Conservation (phyloP, 495 filamentous ascomycete genomes). For the Penicillium robsamsonii region DNA sequence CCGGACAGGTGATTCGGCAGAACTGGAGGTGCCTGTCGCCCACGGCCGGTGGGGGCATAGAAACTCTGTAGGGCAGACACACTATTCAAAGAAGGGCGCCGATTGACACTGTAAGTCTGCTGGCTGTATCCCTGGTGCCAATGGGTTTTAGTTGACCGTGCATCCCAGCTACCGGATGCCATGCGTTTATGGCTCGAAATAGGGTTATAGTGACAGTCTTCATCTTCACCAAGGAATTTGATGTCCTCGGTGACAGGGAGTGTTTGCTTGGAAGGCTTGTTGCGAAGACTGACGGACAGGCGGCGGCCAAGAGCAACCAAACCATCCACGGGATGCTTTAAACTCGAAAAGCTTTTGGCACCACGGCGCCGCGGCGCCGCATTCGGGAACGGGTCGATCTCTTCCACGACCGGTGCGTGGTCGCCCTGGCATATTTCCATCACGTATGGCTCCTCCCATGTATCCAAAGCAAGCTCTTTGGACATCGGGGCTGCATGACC, state of each 20-base stretch:
- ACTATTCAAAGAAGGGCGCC: constrained; percentile 40
- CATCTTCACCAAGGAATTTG: constrained; percentile 9
- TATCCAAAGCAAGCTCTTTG: constrained; percentile 22
- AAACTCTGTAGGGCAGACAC: constrained; percentile 41
- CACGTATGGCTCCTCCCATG: constrained; percentile 32
- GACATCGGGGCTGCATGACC: constrained; percentile 24
- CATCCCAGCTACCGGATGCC: constrained; percentile 24
- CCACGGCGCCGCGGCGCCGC: constrained; percentile 37
- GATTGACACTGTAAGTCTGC: constrained; percentile 35
- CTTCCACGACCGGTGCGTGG: constrained; percentile 35
- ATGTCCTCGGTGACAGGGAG: constrained; percentile 14
- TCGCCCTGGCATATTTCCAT: constrained; percentile 29
- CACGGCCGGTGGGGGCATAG: constrained; percentile 39
- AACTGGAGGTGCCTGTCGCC: constrained; percentile 38
- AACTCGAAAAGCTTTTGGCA: constrained; percentile 47
- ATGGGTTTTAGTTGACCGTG: constrained; percentile 11
- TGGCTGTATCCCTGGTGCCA: constrained; percentile 26
- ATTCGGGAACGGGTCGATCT: constrained; percentile 37
- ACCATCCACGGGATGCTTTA: constrained; percentile 47
- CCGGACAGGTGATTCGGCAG: constrained; percentile 45
- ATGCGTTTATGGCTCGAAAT: constrained; percentile 18
- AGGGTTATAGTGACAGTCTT: constrained; percentile 14
- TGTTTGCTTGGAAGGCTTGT: constrained; percentile 41
- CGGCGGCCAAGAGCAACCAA: constrained; percentile 46
- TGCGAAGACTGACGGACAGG: constrained; percentile 44